phyloP scores from a whole-genome alignment of 2,329 filamentous ascomycete species.

The Aspergillus sp. region DNA sequence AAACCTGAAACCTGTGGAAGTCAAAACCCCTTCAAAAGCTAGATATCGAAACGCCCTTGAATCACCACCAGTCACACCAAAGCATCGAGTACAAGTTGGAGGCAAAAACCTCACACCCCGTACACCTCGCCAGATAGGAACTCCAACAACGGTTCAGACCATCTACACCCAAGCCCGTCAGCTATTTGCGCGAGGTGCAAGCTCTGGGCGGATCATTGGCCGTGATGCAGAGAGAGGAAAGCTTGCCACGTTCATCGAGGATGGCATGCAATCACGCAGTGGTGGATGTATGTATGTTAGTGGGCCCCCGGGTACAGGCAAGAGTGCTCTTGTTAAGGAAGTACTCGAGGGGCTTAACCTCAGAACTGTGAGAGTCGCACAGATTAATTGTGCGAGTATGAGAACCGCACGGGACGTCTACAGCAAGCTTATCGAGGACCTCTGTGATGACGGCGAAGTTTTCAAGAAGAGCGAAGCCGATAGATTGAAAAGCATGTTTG shows the following conservation, averaged over 20 bases:
- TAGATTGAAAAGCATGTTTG: slow-evolving; percentile 69
- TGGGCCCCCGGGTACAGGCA: slow-evolving; percentile 92
- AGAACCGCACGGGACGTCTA: slow-evolving; percentile 86
- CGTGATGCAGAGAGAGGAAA: slow-evolving; percentile 69
- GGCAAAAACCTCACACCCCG: slow-evolving; percentile 74
- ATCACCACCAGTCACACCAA: slow-evolving; percentile 72
- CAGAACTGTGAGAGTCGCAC: slow-evolving; percentile 63
- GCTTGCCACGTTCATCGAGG: slow-evolving; percentile 67
- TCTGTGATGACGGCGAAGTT: slow-evolving; percentile 62
- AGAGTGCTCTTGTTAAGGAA: slow-evolving; percentile 88
- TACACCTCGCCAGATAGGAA: slow-evolving; percentile 74
- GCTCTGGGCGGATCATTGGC: slow-evolving; percentile 73
- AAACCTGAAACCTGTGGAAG: slow-evolving; percentile 39
- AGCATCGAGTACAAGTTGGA: slow-evolving; percentile 76
- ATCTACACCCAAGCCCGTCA: slow-evolving; percentile 87
- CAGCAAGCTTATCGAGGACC: slow-evolving; percentile 69
- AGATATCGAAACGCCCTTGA: slow-evolving; percentile 73
- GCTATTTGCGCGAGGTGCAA: slow-evolving; percentile 77
- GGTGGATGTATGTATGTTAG: slow-evolving; percentile 92
- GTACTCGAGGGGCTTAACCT: slow-evolving; percentile 64
- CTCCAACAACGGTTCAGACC: slow-evolving; percentile 63
- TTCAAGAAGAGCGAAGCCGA: slow-evolving; percentile 67
- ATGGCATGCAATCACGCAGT: slow-evolving; percentile 58
- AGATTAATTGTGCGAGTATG: slow-evolving; percentile 97
- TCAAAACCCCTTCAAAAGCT: slow-evolving; percentile 54